Base-by-base conservation (phyloP, 257 asterid species). In the Nicotiana noctiflora region DNA sequence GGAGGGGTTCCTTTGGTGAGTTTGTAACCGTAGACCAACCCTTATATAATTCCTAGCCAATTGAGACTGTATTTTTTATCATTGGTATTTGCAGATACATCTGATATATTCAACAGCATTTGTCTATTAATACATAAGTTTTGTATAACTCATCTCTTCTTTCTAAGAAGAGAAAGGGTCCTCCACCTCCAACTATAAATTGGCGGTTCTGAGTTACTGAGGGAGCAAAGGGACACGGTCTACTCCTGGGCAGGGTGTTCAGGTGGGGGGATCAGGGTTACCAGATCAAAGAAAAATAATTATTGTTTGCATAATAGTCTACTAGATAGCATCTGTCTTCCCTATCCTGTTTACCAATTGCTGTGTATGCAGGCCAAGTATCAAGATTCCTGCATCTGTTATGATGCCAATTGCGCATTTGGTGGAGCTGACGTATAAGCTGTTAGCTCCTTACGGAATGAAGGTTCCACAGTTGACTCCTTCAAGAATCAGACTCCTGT, bases 381-480 rank as follows among this genome's bases (percentile, higher is more conserved):
- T 90, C 66, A 96, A 93, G 88, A 90, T 96, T 76, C 95, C 98
- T 77, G 93, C 95, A 27, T 68, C 75, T 83, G 86, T 91, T 81
- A 83, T 92, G 93, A 91, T 96, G 98, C 99, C 99, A 81, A 90
- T 94, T 79, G 97, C 98, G 46, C 87, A 84, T 83, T 31, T 94
- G 90, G 97, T 92, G 89, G 98, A 94, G 92, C 79, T 84, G 80
- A 83, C 83, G 19, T 96, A 96, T 84, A 94, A 89, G 84, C 60
- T 91, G 31, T 85, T 92, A 57, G 98, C 89, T 46, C 97, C 97
- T 27, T 96, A 87, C 82, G 99, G 99, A 70, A 96, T 96, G 99
- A 91, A 89, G 88, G 99, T 94, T 81, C 98, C 98, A 0, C 98
- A 96, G 89, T 86, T 96, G 83, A 96, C 96, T 81, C 98, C 99